These are phyloP conservation scores for Dothistroma pini DNA, from an alignment of 2,329 filamentous ascomycete genomes.

Conservation along the genomic window DNA sequence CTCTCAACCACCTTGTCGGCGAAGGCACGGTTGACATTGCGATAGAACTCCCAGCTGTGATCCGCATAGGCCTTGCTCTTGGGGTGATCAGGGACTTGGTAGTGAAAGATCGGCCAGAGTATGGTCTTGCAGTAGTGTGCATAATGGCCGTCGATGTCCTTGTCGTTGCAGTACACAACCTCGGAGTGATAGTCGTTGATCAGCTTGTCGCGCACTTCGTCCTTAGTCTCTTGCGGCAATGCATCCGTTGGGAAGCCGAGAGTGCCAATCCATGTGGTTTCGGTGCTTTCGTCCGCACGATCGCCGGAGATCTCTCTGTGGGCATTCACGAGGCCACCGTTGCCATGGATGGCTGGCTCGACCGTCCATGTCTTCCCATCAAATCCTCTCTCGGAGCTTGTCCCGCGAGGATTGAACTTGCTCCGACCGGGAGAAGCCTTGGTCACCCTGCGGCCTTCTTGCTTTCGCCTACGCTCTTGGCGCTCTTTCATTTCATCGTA, in stretches of 20 bases:
- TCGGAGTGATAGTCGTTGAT: constrained; percentile 73
- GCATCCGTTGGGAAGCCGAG: constrained; percentile 92
- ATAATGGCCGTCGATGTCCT: constrained; percentile 92
- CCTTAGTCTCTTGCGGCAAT: constrained; percentile 69
- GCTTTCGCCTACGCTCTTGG: constrained; percentile 13
- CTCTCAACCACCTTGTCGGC: constrained; percentile 85
- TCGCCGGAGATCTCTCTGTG: constrained; percentile 64
- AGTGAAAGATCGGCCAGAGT: constrained; percentile 96
- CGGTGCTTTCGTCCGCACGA: constrained; percentile 61
- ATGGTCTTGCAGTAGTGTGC: constrained; percentile 97
- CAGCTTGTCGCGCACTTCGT: constrained; percentile 77
- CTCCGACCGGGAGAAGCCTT: constrained; percentile 19
- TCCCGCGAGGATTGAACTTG: constrained; percentile 29
- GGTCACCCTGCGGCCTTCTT: constrained; percentile 17
- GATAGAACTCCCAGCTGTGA: constrained; percentile 81
- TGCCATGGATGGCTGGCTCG: constrained; percentile 82
- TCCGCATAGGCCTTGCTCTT: constrained; percentile 98
- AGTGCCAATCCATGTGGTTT: constrained; percentile 88
- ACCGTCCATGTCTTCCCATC: constrained; percentile 79
- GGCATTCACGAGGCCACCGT: constrained; percentile 86
- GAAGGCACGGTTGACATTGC: constrained; percentile 87
- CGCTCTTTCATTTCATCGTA: constrained; percentile 36
- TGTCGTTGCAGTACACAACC: constrained; percentile 81
- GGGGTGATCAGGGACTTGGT: constrained; percentile 94
- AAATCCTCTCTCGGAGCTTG: constrained; percentile 49